Percentiles rank a stretch among this genome's conserved stretches.
Evolutionary conservation across 2,329 filamentous ascomycete species (phyloP).

Genomic region (Ophiostoma tasmaniense): DNA sequence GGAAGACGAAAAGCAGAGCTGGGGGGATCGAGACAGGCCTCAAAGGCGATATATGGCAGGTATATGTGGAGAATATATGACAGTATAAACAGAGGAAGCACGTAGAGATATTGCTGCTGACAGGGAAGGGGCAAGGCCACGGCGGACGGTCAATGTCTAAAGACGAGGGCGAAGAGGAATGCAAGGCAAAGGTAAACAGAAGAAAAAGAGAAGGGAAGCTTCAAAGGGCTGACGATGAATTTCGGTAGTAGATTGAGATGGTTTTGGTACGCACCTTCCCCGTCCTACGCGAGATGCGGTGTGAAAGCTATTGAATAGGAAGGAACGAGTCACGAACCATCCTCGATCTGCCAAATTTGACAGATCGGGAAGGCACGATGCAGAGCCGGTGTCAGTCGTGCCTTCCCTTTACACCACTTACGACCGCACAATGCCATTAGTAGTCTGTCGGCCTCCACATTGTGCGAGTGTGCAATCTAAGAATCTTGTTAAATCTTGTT

Average conservation of each 20-base stretch:
- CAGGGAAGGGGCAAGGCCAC: neutral
- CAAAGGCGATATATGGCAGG: neutral
- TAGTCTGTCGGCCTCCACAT: neutral
- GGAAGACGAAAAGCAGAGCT: neutral
- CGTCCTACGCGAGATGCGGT: neutral
- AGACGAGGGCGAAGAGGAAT: neutral
- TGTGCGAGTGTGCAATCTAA: neutral
- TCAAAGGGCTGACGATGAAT: neutral
- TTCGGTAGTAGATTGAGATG: neutral
- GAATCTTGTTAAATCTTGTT: neutral
- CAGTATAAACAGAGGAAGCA: neutral
- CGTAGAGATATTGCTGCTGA: neutral
- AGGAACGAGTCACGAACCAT: conserved; percentile 9
- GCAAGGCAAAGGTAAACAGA: neutral
- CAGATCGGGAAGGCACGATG: conserved; percentile 15
- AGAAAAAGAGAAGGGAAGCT: neutral
- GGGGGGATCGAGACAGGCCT: neutral
- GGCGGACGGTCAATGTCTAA: neutral
- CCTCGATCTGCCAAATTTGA: neutral
- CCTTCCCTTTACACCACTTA: neutral
- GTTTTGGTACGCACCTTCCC: neutral
- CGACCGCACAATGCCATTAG: neutral
- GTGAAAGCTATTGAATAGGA: neutral
- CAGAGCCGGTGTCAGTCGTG: neutral
- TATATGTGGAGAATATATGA: neutral